Conservation (phyloP, 176 grass and related monocot species). For the Oryza punctata region DNA sequence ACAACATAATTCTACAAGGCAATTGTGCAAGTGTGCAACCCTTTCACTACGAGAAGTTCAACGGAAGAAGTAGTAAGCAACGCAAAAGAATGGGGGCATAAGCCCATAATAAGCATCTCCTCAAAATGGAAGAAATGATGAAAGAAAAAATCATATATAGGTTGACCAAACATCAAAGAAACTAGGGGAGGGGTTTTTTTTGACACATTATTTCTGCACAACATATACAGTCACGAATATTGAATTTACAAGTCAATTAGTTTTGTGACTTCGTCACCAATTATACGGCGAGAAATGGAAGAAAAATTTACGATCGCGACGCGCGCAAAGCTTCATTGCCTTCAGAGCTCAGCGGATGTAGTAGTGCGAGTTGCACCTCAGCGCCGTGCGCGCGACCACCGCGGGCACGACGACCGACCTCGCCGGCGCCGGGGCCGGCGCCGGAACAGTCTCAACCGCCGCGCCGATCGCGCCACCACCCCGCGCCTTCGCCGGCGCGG, state of each 20-base stretch:
- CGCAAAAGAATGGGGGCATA: background rate
- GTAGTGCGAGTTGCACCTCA: constrained; percentile 36
- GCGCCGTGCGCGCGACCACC: background rate
- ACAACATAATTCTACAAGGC: background rate
- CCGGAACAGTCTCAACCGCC: background rate
- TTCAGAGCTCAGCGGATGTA: constrained; percentile 12
- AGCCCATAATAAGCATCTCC: no score
- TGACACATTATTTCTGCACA: no score
- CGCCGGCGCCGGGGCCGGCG: background rate
- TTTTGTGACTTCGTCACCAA: background rate
- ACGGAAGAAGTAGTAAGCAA: background rate
- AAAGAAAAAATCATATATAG: no score
- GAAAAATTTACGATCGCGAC: background rate
- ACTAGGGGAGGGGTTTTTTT: no score
- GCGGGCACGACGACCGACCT: constrained; percentile 16
- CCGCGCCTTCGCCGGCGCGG: background rate
- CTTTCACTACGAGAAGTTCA: background rate
- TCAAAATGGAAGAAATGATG: background rate
- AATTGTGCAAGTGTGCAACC: background rate
- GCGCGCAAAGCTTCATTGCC: background rate
- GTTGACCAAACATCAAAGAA: no score
- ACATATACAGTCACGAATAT: no score
- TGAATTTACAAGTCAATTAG: background rate
- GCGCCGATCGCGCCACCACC: background rate
- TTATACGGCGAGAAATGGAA: background rate